phyloP scores from a whole-genome alignment of 192 early-diverging fungal genomes.

The Gigaspora rosea region DNA sequence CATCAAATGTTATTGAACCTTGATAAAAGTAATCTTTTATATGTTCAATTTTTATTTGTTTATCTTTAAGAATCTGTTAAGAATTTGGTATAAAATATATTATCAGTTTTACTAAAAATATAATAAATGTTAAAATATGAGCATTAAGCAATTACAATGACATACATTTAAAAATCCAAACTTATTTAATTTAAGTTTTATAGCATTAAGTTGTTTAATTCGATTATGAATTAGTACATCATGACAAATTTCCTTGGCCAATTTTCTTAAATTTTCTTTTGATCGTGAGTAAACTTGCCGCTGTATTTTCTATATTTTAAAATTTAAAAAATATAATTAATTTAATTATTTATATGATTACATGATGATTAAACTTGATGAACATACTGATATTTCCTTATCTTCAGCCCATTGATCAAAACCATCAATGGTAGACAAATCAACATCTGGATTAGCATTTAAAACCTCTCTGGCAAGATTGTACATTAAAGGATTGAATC shows the following conservation, averaged over 20 bases:
- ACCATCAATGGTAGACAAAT: not conserved
- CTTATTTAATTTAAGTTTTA: not conserved
- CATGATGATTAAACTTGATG: not conserved
- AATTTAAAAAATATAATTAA: not conserved
- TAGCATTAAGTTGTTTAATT: slow-evolving; percentile 1
- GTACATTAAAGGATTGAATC: not conserved
- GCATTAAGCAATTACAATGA: not conserved
- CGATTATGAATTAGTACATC: not conserved
- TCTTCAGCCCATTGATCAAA: not conserved
- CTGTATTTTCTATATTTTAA: not conserved
- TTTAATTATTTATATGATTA: not conserved
- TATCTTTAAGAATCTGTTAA: not conserved
- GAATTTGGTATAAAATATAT: not conserved
- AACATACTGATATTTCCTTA: not conserved
- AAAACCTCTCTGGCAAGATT: not conserved
- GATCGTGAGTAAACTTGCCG: not conserved
- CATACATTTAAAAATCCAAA: not conserved
- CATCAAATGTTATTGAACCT: not conserved
- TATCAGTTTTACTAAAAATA: not conserved
- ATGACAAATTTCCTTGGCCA: not conserved
- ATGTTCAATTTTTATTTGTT: not conserved
- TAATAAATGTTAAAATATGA: not conserved
- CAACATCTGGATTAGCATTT: not conserved
- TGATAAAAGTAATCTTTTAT: not conserved
- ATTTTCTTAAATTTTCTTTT: not conserved